A percentile compares a stretch with the other conserved stretches of the same genome.
phyloP scores from a whole-genome alignment of 495 filamentous ascomycete species.

The Coniosporium apollinis region DNA sequence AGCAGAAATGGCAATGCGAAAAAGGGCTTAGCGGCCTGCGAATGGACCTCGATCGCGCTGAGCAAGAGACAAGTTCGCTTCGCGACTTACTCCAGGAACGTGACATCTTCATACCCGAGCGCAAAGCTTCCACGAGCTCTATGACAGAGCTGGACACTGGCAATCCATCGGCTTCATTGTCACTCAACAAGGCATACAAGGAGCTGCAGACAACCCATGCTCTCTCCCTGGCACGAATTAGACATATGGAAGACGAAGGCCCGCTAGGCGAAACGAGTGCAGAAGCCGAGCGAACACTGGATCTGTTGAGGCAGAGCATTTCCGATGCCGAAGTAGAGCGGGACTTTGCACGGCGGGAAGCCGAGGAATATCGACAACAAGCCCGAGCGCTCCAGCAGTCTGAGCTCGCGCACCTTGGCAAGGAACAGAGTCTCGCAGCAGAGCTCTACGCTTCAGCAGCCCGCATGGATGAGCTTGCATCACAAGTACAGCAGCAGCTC shows the following conservation, averaged over 20 bases:
- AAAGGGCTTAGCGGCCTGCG: conserved; percentile 83
- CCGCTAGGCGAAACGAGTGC: conserved; percentile 19
- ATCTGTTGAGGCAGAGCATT: conserved; percentile 45
- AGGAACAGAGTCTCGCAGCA: conserved; percentile 43
- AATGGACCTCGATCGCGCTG: conserved; percentile 92
- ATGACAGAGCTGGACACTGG: background rate
- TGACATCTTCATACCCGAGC: conserved; percentile 54
- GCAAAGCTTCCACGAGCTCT: conserved; percentile 3
- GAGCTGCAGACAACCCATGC: conserved; percentile 53
- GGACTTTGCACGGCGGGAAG: conserved; percentile 46
- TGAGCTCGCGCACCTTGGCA: conserved; percentile 43
- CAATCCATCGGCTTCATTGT: conserved; percentile 39
- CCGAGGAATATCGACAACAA: conserved; percentile 39
- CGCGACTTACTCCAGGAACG: conserved; percentile 69
- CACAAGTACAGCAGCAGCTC: conserved; percentile 62
- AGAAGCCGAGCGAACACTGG: conserved; percentile 39
- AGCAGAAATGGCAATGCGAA: conserved; percentile 91
- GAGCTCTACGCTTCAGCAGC: conserved; percentile 54
- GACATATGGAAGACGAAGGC: conserved; percentile 31
- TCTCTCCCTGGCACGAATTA: conserved; percentile 36
- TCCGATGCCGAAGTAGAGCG: conserved; percentile 54
- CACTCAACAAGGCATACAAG: conserved; percentile 60
- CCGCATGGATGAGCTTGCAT: conserved; percentile 59
- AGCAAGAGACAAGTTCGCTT: conserved; percentile 75
- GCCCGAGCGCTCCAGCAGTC: conserved; percentile 44